phyloP scores from a whole-genome alignment of 1,139 yeast species.

The Candida pseudoviswanathii region DNA sequence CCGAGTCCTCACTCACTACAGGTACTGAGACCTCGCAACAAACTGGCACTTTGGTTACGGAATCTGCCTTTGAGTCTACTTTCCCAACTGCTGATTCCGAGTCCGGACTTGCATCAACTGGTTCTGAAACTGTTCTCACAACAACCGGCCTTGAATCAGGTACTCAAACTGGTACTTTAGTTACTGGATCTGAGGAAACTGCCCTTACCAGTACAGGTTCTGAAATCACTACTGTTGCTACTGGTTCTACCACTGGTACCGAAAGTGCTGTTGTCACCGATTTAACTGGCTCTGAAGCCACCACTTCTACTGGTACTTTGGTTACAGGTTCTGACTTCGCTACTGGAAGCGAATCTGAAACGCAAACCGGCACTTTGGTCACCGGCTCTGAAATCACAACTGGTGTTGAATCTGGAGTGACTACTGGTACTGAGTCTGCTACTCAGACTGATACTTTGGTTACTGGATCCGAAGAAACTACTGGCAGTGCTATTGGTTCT shows the following conservation, averaged over 20 bases:
- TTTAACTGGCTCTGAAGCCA: slow-evolving; percentile 2
- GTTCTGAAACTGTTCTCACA: neutral
- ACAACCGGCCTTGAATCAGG: neutral
- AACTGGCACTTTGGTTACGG: neutral
- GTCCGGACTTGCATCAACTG: neutral
- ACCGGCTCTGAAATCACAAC: slow-evolving; percentile 1
- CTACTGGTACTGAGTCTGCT: neutral
- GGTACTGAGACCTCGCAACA: slow-evolving; percentile 1
- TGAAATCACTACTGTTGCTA: slow-evolving; percentile 5
- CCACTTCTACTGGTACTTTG: slow-evolving; percentile 9
- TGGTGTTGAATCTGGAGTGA: neutral
- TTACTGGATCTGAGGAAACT: neutral
- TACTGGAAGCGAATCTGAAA: neutral
- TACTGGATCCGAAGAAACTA: slow-evolving; percentile 1
- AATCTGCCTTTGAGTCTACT: neutral
- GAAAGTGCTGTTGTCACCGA: slow-evolving; percentile 1
- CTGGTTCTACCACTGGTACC: slow-evolving; percentile 3
- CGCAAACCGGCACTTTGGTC: neutral
- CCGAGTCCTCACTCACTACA: slow-evolving; percentile 6
- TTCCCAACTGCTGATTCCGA: slow-evolving; percentile 5
- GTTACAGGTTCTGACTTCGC: neutral
- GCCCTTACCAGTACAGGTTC: slow-evolving; percentile 4
- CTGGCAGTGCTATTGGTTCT: neutral
- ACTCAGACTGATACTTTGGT: neutral
- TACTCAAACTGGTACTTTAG: neutral